Percentiles rank a stretch among this genome's conserved stretches.
Evolutionary conservation across 495 filamentous ascomycete species (phyloP).

Genomic region (Aspergillus incahuasiensis): DNA sequence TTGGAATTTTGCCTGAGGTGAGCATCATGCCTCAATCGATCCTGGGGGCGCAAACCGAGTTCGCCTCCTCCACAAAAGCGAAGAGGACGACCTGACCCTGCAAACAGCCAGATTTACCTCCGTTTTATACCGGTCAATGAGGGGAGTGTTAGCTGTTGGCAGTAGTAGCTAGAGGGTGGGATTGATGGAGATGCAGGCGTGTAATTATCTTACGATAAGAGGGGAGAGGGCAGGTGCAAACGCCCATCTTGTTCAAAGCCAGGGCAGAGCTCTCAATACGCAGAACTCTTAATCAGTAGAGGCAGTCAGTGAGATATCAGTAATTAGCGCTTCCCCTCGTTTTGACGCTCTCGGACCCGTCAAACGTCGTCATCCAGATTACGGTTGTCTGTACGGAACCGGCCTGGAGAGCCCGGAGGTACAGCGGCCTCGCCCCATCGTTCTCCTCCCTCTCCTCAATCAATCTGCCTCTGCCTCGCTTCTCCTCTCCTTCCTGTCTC

Average conservation of each 20-base stretch:
- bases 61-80: neutral
- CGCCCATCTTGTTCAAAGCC: neutral
- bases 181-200: neutral
- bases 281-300: neutral
- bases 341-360: conserved; percentile 14
- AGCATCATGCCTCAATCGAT: conserved; percentile 8
- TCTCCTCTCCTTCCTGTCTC: conserved; percentile 3
- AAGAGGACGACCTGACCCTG: neutral
- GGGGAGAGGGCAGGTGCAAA: neutral
- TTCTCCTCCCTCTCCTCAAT: conserved; percentile 9
- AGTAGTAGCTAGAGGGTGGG: neutral
- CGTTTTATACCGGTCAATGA: neutral
- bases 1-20: neutral
- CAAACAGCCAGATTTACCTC: neutral
- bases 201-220: conserved; percentile 1
- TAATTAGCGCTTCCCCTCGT: neutral
- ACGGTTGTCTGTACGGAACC: conserved; percentile 1
- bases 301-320: neutral
- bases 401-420: neutral
- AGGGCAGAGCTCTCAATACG: neutral
- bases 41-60: neutral
- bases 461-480: neutral
- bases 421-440: conserved; percentile 9
- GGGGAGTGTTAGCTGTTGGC: neutral
- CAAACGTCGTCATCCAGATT: conserved; percentile 6